phyloP scores from a whole-genome alignment of 176 grass and related monocot species.

The Musa schizocarpa region DNA sequence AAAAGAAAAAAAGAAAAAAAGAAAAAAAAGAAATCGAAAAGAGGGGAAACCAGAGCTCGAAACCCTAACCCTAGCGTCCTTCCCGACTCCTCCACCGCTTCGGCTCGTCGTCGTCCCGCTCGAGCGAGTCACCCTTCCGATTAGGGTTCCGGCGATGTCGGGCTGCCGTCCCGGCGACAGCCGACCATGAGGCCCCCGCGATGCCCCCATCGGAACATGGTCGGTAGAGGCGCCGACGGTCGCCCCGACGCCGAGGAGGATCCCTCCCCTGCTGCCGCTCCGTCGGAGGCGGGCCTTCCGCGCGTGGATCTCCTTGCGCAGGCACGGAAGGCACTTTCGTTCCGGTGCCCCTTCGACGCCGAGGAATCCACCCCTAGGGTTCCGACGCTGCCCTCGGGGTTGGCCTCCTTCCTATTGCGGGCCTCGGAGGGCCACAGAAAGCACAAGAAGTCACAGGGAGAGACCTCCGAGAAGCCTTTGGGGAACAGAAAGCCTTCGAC shows the following conservation, averaged over 20 bases:
- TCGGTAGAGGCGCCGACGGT: background rate
- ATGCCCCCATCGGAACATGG: constrained; percentile 7
- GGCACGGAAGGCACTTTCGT: constrained; percentile 61
- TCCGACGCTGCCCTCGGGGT: constrained; percentile 57
- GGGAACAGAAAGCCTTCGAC: constrained; percentile 23
- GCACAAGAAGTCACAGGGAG: constrained; percentile 49
- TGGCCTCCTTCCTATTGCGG: constrained; percentile 50
- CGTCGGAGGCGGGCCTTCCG: background rate
- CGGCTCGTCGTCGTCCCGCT: constrained; percentile 17
- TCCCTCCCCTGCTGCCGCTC: constrained; percentile 22
- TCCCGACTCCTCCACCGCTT: background rate
- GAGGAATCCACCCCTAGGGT: constrained; percentile 51
- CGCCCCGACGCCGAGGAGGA: constrained; percentile 33
- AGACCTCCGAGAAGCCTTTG: constrained; percentile 28
- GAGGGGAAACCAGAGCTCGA: constrained; percentile 15
- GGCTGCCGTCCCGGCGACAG: constrained; percentile 7
- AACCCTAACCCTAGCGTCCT: constrained; percentile 88
- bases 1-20: background rate
- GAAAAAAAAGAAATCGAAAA: background rate
- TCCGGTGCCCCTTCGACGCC: constrained; percentile 69
- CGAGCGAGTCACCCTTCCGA: background rate
- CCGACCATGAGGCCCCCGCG: constrained; percentile 30
- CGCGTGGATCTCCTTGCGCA: constrained; percentile 51
- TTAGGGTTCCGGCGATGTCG: constrained; percentile 36
- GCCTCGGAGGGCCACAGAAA: constrained; percentile 47